phyloP scores from a whole-genome alignment of 345 rosid genomes.

The Aquilaria sinensis region DNA sequence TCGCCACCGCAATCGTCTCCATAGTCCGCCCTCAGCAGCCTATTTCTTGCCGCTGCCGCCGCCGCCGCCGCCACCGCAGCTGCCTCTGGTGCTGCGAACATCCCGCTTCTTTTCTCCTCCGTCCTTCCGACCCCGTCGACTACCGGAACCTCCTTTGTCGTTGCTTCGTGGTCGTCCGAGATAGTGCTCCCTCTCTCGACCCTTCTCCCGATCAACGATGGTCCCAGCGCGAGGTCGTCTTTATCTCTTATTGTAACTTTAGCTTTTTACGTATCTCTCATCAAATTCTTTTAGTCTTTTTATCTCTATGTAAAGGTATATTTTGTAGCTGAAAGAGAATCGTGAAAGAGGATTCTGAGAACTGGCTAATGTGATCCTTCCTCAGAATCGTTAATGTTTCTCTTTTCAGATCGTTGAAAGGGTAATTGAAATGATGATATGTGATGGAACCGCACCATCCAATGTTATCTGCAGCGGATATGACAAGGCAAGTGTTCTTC shows the following conservation, averaged over 20 bases:
- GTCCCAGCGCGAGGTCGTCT: constrained; percentile 49
- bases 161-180: constrained; percentile 44
- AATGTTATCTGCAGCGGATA: constrained; percentile 50
- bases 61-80: constrained; percentile 33
- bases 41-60: constrained; percentile 26
- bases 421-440: constrained; percentile 35
- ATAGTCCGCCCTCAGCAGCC: constrained; percentile 19
- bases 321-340: neutral
- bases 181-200: constrained; percentile 34
- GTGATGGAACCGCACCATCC: constrained; percentile 11
- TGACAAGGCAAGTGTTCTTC: constrained; percentile 40
- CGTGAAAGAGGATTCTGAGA: neutral
- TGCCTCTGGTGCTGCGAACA: constrained; percentile 22
- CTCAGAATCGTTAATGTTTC: neutral
- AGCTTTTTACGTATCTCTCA: neutral
- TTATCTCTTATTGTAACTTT: neutral
- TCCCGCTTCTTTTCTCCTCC: constrained; percentile 34
- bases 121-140: constrained; percentile 43
- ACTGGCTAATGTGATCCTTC: neutral
- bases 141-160: constrained; percentile 49
- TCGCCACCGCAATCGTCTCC: constrained; percentile 34
- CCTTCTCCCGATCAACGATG: constrained; percentile 29
- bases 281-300: neutral
- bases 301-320: neutral
- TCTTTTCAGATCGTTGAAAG: constrained; percentile 46